Conservation (phyloP, 1,139 yeast species). For the Candida smagusa region DNA sequence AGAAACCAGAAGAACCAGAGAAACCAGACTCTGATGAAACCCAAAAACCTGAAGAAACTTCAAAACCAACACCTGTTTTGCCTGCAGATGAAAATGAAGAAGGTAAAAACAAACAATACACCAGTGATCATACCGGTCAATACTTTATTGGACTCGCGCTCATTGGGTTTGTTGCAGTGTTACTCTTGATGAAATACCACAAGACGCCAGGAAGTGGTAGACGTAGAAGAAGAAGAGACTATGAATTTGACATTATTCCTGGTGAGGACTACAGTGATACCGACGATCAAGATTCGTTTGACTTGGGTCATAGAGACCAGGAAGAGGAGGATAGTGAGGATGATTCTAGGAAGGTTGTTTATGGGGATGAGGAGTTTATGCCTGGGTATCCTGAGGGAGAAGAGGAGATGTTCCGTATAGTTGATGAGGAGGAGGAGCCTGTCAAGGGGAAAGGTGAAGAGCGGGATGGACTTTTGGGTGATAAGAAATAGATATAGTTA, state of each 20-base stretch:
- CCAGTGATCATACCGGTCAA: conserved; percentile 45
- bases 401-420: conserved; percentile 41
- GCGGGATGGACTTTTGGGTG: not conserved
- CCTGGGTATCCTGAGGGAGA: conserved; percentile 34
- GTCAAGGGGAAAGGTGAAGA: conserved; percentile 1
- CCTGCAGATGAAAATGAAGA: conserved; percentile 16
- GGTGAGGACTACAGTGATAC: conserved; percentile 54
- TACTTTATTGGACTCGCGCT: conserved; percentile 60
- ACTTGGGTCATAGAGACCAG: conserved; percentile 12
- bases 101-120: conserved; percentile 28
- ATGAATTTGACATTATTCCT: conserved; percentile 75
- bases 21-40: conserved; percentile 1
- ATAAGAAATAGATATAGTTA: not conserved
- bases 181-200: conserved; percentile 53
- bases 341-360: conserved; percentile 16
- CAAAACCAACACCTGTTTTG: not conserved
- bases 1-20: not conserved
- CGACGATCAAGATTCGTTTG: conserved; percentile 16
- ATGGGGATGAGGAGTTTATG: conserved; percentile 10
- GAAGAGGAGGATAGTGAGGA: conserved; percentile 15
- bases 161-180: conserved; percentile 54
- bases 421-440: conserved; percentile 8
- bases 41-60: conserved; percentile 9
- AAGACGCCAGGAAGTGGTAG: conserved; percentile 46
- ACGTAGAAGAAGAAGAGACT: conserved; percentile 67